Evolutionary conservation across 1,284 basidiomycete genomes (phyloP).

Genomic region (Cystobasidium sp.): DNA sequence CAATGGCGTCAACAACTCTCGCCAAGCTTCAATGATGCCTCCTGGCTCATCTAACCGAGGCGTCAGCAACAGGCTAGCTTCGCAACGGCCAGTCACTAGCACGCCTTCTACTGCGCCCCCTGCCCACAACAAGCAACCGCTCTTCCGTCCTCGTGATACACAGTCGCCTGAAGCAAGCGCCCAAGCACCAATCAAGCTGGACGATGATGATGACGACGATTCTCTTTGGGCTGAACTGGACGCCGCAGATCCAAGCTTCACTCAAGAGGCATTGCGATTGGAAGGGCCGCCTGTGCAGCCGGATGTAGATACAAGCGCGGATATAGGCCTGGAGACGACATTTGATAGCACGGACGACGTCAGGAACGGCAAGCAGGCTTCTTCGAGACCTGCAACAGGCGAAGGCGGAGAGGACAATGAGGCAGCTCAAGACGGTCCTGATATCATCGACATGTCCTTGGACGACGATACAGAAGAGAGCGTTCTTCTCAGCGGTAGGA

Average conservation of each 20-base stretch:
- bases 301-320: neutral
- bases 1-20: neutral
- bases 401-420: neutral
- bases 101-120: neutral
- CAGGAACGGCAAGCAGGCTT: neutral
- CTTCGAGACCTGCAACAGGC: neutral
- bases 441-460: slow-evolving; percentile 36
- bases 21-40: neutral
- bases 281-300: neutral
- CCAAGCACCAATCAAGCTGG: slow-evolving; percentile 11
- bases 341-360: neutral
- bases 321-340: neutral
- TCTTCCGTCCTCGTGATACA: slow-evolving; percentile 12
- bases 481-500: slow-evolving; percentile 10
- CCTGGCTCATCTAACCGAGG: neutral
- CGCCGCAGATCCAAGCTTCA: slow-evolving; percentile 35
- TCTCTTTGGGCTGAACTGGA: slow-evolving; percentile 33
- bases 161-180: slow-evolving; percentile 8
- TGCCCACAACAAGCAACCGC: neutral
- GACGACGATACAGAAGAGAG: slow-evolving; percentile 35
- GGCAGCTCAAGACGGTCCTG: neutral
- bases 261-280: slow-evolving; percentile 26
- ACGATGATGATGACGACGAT: slow-evolving; percentile 40
- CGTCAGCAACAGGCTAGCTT: neutral
- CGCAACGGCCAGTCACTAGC: neutral